Base-by-base conservation (phyloP, 23 red algal species). In the Gracilaria caudata region DNA sequence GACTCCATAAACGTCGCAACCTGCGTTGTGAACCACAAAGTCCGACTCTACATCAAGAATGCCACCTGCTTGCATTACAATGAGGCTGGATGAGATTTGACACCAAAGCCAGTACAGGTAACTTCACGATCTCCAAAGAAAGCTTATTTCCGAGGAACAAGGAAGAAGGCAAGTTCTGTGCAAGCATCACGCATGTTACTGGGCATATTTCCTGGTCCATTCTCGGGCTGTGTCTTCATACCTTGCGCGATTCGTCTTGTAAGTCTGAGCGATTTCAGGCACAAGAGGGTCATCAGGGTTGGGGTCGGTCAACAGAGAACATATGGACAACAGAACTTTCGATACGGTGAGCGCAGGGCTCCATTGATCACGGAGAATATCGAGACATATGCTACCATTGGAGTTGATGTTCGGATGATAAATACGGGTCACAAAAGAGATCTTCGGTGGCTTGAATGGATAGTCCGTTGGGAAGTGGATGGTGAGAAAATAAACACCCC, bases 351-450 rank as follows among this genome's bases (percentile, higher is more conserved):
- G 68, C 14, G 96, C 96, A 54, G 96, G 96, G 45, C 83, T 90
- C 96, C 96, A 98, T 84, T 98, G 96, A 55, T 98, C 96, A 26
- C 96, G 87, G 11, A 98, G 88, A 86, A 98, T 98, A 71, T 98
- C 96, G 28, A 98, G 75, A 43, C 96, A 98, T 39, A 98, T 98
- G 59, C 92, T 94, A 25, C 96, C 96, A 65, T 98, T 98, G 35
- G 86, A 90, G 63, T 98, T 98, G 92, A 98, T 98, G 78, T 98
- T 98, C 34, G 96, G 96, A 41, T 98, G 96, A 70, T 98, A 98
- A 43, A 98, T 98, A 73, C 89, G 91, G 16, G 96, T 98, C 17
- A 92, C 94, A 65, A 98, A 98, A 64, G 94, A 94, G 11, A 96
- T 92, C 83, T 98, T 98, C 30, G 96, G 96, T 34, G 96, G 92